Percentiles rank a stretch among this genome's conserved stretches.
phyloP scores from a whole-genome alignment of 2,329 filamentous ascomycete species.

The Sporothrix variecibatus region DNA sequence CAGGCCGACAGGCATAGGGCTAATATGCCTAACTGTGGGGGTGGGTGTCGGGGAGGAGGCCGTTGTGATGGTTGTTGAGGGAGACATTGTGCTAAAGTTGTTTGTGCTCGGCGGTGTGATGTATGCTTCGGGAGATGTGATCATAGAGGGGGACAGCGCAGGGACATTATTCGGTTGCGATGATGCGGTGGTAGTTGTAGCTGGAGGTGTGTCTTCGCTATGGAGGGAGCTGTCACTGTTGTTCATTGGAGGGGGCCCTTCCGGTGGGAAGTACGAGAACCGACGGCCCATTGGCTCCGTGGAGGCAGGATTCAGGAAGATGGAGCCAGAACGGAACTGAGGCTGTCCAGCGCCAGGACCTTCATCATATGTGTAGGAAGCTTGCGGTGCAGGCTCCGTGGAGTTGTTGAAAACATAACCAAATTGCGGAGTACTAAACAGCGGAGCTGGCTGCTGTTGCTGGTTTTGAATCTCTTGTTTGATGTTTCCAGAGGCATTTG shows the following conservation, averaged over 20 bases:
- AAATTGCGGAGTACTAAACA: slow-evolving; percentile 57
- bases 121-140: slow-evolving; percentile 50
- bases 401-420: slow-evolving; percentile 60
- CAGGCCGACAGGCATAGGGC: slow-evolving; percentile 33
- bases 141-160: slow-evolving; percentile 37
- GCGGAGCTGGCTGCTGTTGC: slow-evolving; percentile 39
- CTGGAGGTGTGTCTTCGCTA: slow-evolving; percentile 42
- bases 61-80: slow-evolving; percentile 35
- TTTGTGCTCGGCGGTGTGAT: slow-evolving; percentile 36
- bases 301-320: slow-evolving; percentile 61
- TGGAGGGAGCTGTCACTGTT: slow-evolving; percentile 28
- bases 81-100: slow-evolving; percentile 42
- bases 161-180: neutral
- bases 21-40: slow-evolving; percentile 38
- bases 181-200: slow-evolving; percentile 6
- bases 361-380: slow-evolving; percentile 32
- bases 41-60: slow-evolving; percentile 39
- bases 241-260: slow-evolving; percentile 37
- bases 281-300: slow-evolving; percentile 57
- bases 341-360: slow-evolving; percentile 41
- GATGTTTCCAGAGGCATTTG: slow-evolving; percentile 29
- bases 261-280: slow-evolving; percentile 65
- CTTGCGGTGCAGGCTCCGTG: slow-evolving; percentile 49
- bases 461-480: slow-evolving; percentile 31
- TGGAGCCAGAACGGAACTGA: slow-evolving; percentile 66